Conservation (phyloP, 257 asterid species). For the Echium plantagineum region DNA sequence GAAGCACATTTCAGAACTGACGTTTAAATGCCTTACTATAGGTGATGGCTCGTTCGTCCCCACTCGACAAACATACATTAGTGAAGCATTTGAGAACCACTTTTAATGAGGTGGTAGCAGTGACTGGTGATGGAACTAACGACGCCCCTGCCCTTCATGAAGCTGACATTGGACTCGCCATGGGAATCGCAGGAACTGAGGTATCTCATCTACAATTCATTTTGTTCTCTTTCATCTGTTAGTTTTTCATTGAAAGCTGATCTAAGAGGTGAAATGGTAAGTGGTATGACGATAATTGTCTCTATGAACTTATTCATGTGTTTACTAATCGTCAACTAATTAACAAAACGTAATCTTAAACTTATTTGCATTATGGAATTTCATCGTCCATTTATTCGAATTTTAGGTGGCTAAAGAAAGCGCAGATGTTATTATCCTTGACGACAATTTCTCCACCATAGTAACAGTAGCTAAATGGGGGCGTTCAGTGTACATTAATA, state of each 20-base stretch:
- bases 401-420: constrained; percentile 89
- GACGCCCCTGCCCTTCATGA: constrained; percentile 99
- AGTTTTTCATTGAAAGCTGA: no score
- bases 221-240: neutral
- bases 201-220: constrained; percentile 19
- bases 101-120: constrained; percentile 88
- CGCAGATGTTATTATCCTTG: constrained; percentile 82
- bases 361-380: neutral
- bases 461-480: constrained; percentile 93
- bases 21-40: constrained; percentile 4
- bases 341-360: neutral
- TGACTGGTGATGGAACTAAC: constrained; percentile 95
- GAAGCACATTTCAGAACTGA: neutral
- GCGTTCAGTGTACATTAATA: constrained; percentile 75
- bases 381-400: neutral
- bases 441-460: constrained; percentile 86
- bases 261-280: no score
- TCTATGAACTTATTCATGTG: no score
- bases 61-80: constrained; percentile 77
- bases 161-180: constrained; percentile 95
- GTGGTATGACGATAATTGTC: no score
- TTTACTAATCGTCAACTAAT: no score
- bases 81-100: constrained; percentile 83
- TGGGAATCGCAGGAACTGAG: constrained; percentile 99
- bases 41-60: constrained; percentile 99